Evolutionary conservation across 495 filamentous ascomycete species (phyloP), one percentile per base, ranked within the genome.

Genomic region (Lindgomyces ingoldianus): DNA sequence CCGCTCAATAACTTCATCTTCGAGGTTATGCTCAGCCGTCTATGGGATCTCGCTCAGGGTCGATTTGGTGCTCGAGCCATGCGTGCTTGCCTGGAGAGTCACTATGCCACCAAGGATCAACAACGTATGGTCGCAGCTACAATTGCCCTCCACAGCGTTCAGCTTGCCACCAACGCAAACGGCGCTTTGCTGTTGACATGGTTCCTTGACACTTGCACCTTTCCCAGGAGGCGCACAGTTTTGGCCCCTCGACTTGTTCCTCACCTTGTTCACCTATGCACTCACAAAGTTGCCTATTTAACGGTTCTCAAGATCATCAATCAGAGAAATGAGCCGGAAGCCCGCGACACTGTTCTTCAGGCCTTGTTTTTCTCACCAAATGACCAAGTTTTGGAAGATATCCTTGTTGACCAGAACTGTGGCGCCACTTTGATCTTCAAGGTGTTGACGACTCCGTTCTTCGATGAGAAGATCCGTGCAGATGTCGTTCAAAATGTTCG

Each of bases 281-380:
- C 94, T 0, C 94, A 98, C 79, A 98, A 98, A 80, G 94, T 98
- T 62, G 94, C 94, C 0, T 98, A 98, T 68, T 81, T 98, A 60
- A 98, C 94, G 1, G 94, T 98, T 19, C 79, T 98, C 53, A 98
- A 98, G 80, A 92, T 98, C 33, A 96, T 98, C 76, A 98, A 98
- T 76, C 94, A 98, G 75, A 90, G 93, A 69, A 91, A 93, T 49
- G 94, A 98, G 78, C 81, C 89, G 1, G 93, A 96, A 54, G 94
- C 94, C 3, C 85, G 95, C n/a, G 93, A 98, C 69, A 89, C 84
- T 25, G 89, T 98, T 42, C 82, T 98, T 49, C 88, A 91, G 73
- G 93, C 95, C 24, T 78, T 98, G 26, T 98, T 98, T 84, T 97
- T 97, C 78, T 93, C 91, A 36, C 86, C 85, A 2, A 89, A 91